Conservation (phyloP, 2,329 filamentous ascomycete genomes). For the Tolypocladium tundrense region DNA sequence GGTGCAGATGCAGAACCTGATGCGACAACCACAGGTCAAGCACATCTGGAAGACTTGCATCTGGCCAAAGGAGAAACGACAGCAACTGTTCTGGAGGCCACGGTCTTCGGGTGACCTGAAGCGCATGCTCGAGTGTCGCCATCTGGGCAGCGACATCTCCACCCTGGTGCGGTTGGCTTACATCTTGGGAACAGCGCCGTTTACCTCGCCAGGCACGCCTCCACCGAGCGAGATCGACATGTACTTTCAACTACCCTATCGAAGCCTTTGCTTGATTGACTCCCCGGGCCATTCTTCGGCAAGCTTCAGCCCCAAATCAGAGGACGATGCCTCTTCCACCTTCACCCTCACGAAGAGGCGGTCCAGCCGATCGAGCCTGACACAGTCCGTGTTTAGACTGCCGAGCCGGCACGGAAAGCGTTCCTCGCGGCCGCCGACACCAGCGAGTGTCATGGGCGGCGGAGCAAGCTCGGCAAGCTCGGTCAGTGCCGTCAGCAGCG, state of each 20-base stretch:
- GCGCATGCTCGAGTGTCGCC: slow-evolving; percentile 33
- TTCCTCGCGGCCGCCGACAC: slow-evolving; percentile 23
- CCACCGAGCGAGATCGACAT: slow-evolving; percentile 27
- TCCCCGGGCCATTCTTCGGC: slow-evolving; percentile 17
- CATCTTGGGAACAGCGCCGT: slow-evolving; percentile 31
- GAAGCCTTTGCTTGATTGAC: slow-evolving; percentile 25
- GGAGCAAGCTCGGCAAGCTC: not conserved
- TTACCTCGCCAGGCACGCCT: slow-evolving; percentile 23
- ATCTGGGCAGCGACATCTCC: slow-evolving; percentile 29
- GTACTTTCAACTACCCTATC: slow-evolving; percentile 27
- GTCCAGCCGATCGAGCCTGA: slow-evolving; percentile 15
- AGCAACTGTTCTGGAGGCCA: slow-evolving; percentile 28
- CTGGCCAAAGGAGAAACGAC: slow-evolving; percentile 33
- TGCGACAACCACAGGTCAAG: slow-evolving; percentile 32
- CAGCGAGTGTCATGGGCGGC: slow-evolving; percentile 12
- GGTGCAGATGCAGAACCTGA: slow-evolving; percentile 31
- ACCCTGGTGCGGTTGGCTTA: slow-evolving; percentile 32
- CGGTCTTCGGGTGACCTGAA: slow-evolving; percentile 32
- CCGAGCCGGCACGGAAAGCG: slow-evolving; percentile 24
- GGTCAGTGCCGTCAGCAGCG: not conserved
- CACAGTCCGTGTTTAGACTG: slow-evolving; percentile 19
- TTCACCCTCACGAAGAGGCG: slow-evolving; percentile 16
- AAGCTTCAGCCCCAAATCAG: slow-evolving; percentile 13
- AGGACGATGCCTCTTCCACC: slow-evolving; percentile 16
- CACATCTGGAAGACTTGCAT: slow-evolving; percentile 34